Evolutionary conservation across 2,329 filamentous ascomycete genomes (phyloP).

Genomic region (Beauveria australis): DNA sequence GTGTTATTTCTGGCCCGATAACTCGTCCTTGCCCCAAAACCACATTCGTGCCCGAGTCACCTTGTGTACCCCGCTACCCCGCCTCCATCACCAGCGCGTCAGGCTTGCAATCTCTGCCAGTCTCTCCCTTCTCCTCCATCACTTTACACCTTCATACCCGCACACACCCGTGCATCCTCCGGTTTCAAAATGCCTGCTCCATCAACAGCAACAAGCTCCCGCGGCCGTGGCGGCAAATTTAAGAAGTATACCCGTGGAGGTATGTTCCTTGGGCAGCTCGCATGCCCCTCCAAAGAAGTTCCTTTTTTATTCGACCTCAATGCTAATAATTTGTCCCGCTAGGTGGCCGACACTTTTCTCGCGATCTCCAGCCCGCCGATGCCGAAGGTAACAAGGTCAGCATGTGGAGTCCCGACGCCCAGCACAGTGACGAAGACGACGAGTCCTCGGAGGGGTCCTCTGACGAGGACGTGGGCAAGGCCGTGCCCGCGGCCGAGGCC

Average conservation of each 20-base stretch:
- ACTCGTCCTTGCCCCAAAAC: background rate
- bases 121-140: background rate
- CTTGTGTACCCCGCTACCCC: constrained; percentile 10
- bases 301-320: constrained; percentile 6
- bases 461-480: constrained; percentile 38
- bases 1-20: background rate
- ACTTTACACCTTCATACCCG: background rate
- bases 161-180: constrained; percentile 12
- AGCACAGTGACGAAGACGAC: constrained; percentile 40
- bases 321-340: constrained; percentile 14
- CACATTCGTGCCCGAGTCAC: constrained; percentile 8
- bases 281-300: background rate
- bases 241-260: constrained; percentile 89
- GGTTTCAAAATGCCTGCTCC: constrained; percentile 33
- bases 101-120: constrained; percentile 6
- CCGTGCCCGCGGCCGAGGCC: constrained; percentile 36
- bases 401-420: constrained; percentile 68
- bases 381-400: constrained; percentile 80
- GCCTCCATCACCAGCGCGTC: constrained; percentile 9
- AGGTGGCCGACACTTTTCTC: constrained; percentile 95
- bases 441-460: constrained; percentile 46
- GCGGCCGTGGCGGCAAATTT: constrained; percentile 88
- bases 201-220: constrained; percentile 42
- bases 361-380: constrained; percentile 80
- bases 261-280: constrained; percentile 25